Base-by-base conservation (phyloP, 139 green algal species). In the Coccomyxa sp. region DNA sequence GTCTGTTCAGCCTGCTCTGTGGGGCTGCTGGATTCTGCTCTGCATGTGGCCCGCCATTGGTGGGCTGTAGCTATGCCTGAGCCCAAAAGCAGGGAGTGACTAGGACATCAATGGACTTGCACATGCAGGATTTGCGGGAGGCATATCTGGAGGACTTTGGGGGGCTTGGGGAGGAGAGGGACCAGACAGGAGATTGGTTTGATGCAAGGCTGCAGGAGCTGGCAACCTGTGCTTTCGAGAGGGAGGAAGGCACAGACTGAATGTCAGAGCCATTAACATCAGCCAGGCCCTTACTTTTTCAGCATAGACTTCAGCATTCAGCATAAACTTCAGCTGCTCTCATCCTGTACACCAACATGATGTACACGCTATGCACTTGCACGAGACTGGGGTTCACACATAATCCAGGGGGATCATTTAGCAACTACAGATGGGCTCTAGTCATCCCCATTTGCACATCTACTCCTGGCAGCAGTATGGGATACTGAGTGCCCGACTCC, bases 71-170 rank as follows among this genome's bases (percentile, higher is more conserved):
- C 14, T 14, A 64, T 64, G 50, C 50, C 14, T 64, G 50, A n/a
- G 50, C 50, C 50, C 14, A 64, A 18, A 18, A 64, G 39, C n/a
- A n/a, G n/a, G n/a, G n/a, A n/a, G n/a, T n/a, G n/a, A n/a, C 78
- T n/a, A n/a, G n/a, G n/a, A n/a, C n/a, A n/a, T n/a, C n/a, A n/a
- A n/a, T n/a, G n/a, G n/a, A n/a, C n/a, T n/a, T n/a, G n/a, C n/a
- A n/a, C n/a, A n/a, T n/a, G n/a, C n/a, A 80, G 33, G 79, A 83
- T 55, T 10, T 83, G 36, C 64, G 79, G 16, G 79, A 83, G 36
- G 40, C 39, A 1, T 83, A 74, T 29, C 68, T 83, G 74, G 79
- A 83, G 44, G n/a, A 64, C 37, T 81, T 75, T 81, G 76, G 76
- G 68, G 76, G 76, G 64, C 75, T 54, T 35, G 76, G 76, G 36